A percentile compares a stretch with the other conserved stretches of the same genome.
Conservation (phyloP, 352 stramenopile species). For the Phytophthora pluvialis region DNA sequence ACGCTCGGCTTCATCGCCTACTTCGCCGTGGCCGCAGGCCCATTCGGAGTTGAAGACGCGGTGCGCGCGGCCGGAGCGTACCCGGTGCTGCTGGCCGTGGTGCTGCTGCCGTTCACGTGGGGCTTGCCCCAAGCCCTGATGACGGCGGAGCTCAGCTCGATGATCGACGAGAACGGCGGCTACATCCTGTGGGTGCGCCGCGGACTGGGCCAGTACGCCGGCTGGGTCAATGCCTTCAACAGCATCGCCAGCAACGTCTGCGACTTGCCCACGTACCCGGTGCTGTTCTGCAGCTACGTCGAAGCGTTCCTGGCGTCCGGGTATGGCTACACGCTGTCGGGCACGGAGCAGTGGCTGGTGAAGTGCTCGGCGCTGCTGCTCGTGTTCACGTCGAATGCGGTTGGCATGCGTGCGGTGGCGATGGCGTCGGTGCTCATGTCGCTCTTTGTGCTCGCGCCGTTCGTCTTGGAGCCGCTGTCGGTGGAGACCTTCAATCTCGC, state of each 20-base stretch:
- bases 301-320: slow-evolving; percentile 77
- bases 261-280: slow-evolving; percentile 84
- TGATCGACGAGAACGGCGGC: slow-evolving; percentile 87
- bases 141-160: slow-evolving; percentile 83
- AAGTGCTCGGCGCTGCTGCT: slow-evolving; percentile 75
- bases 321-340: slow-evolving; percentile 57
- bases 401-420: slow-evolving; percentile 81
- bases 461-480: slow-evolving; percentile 77
- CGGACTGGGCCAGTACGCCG: slow-evolving; percentile 78
- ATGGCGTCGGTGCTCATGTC: slow-evolving; percentile 83
- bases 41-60: slow-evolving; percentile 83
- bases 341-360: slow-evolving; percentile 68
- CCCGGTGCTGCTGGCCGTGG: slow-evolving; percentile 72
- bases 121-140: slow-evolving; percentile 85
- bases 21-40: slow-evolving; percentile 79
- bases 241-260: slow-evolving; percentile 86
- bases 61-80: slow-evolving; percentile 75
- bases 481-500: slow-evolving; percentile 77
- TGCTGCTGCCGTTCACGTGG: slow-evolving; percentile 85
- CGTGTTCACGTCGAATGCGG: slow-evolving; percentile 72
- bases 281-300: slow-evolving; percentile 88
- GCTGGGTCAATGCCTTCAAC: slow-evolving; percentile 89
- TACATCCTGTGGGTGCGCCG: slow-evolving; percentile 89
- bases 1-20: slow-evolving; percentile 87
- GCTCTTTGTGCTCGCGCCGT: slow-evolving; percentile 82